Evolutionary conservation across 805 yeast species (phyloP), one percentile per base, ranked within the genome.

Genomic region (Lipomyces sp.): DNA sequence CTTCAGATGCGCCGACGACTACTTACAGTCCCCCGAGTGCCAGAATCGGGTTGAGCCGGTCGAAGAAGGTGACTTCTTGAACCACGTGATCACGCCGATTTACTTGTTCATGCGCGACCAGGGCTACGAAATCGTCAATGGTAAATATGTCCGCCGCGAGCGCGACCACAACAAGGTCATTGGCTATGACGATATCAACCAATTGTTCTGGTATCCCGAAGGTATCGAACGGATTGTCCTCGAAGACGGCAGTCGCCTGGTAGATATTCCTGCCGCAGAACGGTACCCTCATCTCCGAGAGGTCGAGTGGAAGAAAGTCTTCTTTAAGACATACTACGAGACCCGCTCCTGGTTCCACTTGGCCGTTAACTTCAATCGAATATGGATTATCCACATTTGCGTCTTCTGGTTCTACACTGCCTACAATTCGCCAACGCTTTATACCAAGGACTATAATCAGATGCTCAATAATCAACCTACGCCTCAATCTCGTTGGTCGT

Each of bases 131-230:
- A 75, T 82, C 7, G 75, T 78, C 33, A 84, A 86, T 57, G 90
- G 88, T 2, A 79, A 79, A 62, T 86, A 83, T 78, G 81, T 83
- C 48, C 85, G 87, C 77, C 85, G 87, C 67, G 92, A 87, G 73
- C 83, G 83, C 72, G 95, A 91, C 78, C 95, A 87, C 80, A 75
- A 82, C 76, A 75, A 84, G 71, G 80, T 87, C 62, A 78, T 81
- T 62, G 84, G 99, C 79, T 95, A 95, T 79, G 99, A 95, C 82
- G 99, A 95, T 83, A 96, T 95, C 68, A 95, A 95, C 80, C 99
- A 95, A 84, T 85, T 95, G 74, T 95, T 96, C 82, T 95, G 99
- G 99, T 95, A 96, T 81, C 98, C 98, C 58, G 98, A 96, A 81
- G 99, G 99, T 84, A 90, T 95, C 72, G 88, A 96, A 67, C 89